These are phyloP conservation scores for Candida boidinii DNA, from an alignment of 805 yeast species.

Conservation along the genomic window DNA sequence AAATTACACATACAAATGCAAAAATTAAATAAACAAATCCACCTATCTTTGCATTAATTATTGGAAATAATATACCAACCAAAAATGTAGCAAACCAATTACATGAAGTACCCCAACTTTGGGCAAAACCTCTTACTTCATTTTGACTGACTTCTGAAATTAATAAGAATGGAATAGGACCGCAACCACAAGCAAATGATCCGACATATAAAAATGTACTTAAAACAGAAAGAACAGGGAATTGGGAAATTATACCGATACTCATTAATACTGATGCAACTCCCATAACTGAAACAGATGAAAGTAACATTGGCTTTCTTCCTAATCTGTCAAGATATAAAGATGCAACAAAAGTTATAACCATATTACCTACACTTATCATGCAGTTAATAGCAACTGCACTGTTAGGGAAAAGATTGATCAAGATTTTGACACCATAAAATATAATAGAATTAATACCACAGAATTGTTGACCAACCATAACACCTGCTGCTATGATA, in stretches of 20 bases:
- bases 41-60: conserved; percentile 55
- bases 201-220: conserved; percentile 71
- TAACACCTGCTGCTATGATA: conserved; percentile 58
- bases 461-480: conserved; percentile 82
- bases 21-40: conserved; percentile 74
- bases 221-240: conserved; percentile 42
- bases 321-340: conserved; percentile 69
- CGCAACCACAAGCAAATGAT: conserved; percentile 85
- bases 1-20: conserved; percentile 44
- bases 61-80: conserved; percentile 76
- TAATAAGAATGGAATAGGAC: conserved; percentile 90
- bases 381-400: conserved; percentile 68
- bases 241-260: conserved; percentile 45
- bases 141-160: conserved; percentile 84
- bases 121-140: conserved; percentile 77
- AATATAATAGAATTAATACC: conserved; percentile 91
- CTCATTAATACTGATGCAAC: conserved; percentile 55
- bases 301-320: conserved; percentile 60
- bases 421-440: conserved; percentile 82
- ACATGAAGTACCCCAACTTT: conserved; percentile 83
- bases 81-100: conserved; percentile 88
- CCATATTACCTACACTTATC: conserved; percentile 66
- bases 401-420: conserved; percentile 60
- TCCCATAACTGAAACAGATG: conserved; percentile 65
- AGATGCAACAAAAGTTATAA: conserved; percentile 69